These are phyloP conservation scores for Punica granatum DNA, from an alignment of 345 rosid species.

Conservation along the genomic window DNA sequence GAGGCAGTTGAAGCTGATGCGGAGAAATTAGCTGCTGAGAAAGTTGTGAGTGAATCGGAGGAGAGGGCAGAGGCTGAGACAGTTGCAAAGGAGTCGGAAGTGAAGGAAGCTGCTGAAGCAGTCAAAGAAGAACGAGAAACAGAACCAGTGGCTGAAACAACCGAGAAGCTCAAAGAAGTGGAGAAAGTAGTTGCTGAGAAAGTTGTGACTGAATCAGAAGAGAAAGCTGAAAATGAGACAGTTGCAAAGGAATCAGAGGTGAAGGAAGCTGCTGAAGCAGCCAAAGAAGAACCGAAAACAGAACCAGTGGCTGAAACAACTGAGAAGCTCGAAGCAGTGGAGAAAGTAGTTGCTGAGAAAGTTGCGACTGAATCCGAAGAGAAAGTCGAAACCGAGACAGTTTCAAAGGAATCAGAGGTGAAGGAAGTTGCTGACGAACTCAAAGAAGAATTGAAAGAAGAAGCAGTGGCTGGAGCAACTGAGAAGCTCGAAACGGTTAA, in stretches of 20 bases:
- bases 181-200: slow-evolving; percentile 5
- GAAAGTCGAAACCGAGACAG: slow-evolving; percentile 1
- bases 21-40: slow-evolving; percentile 1
- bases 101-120: slow-evolving; percentile 2
- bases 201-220: slow-evolving; percentile 3
- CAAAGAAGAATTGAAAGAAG: slow-evolving; percentile 3
- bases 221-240: background rate
- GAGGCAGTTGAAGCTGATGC: slow-evolving; percentile 6
- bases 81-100: slow-evolving; percentile 5
- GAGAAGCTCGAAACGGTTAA: background rate
- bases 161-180: background rate
- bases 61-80: slow-evolving; percentile 7
- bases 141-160: slow-evolving; percentile 1
- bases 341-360: background rate
- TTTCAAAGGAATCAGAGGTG: background rate
- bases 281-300: slow-evolving; percentile 1
- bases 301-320: background rate
- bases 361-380: background rate
- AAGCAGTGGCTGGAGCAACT: background rate
- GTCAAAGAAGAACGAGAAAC: slow-evolving; percentile 6
- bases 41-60: background rate
- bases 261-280: slow-evolving; percentile 4
- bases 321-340: background rate
- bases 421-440: slow-evolving; percentile 5
- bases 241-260: slow-evolving; percentile 1